Percentiles rank a stretch among this genome's conserved stretches.
phyloP scores from a whole-genome alignment of 2,329 filamentous ascomycete genomes.

The Phyllosticta paracitricarpa region DNA sequence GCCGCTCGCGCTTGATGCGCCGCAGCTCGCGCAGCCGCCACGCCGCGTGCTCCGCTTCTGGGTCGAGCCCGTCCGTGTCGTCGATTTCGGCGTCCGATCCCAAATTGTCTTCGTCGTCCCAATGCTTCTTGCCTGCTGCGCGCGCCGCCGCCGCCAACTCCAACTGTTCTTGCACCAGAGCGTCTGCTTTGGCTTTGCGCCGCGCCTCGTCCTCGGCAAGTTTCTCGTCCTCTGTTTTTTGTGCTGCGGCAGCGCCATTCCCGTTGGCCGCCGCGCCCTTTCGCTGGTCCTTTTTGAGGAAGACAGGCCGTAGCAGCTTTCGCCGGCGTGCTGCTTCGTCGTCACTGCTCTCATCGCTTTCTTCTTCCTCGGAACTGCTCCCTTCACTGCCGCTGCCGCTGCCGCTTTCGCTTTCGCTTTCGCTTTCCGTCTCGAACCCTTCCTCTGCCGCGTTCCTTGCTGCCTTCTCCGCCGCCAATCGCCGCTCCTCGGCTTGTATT shows the following conservation, averaged over 20 bases:
- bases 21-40: constrained; percentile 91
- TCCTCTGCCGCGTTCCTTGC: constrained; percentile 37
- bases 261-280: constrained; percentile 22
- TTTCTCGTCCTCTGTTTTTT: constrained; percentile 29
- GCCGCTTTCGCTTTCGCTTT: constrained; percentile 16
- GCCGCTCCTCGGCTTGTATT: constrained; percentile 18
- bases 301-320: constrained; percentile 51
- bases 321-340: constrained; percentile 46
- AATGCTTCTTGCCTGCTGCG: constrained; percentile 68
- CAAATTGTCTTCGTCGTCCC: constrained; percentile 64
- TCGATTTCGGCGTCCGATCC: constrained; percentile 68
- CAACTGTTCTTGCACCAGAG: constrained; percentile 75
- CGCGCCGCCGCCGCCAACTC: constrained; percentile 68
- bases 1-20: constrained; percentile 76
- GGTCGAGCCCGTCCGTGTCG: constrained; percentile 78
- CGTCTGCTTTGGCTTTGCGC: constrained; percentile 63
- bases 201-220: constrained; percentile 44
- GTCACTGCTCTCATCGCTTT: constrained; percentile 39
- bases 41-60: constrained; percentile 77
- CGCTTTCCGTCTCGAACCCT: constrained; percentile 50
- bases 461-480: constrained; percentile 16
- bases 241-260: constrained; percentile 13
- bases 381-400: constrained; percentile 16
- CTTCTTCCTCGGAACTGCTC: constrained; percentile 20
- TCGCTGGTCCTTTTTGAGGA: constrained; percentile 54